These are phyloP conservation scores for Artomyces pyxidatus DNA, from an alignment of 768 basidiomycete genomes.

Conservation along the genomic window DNA sequence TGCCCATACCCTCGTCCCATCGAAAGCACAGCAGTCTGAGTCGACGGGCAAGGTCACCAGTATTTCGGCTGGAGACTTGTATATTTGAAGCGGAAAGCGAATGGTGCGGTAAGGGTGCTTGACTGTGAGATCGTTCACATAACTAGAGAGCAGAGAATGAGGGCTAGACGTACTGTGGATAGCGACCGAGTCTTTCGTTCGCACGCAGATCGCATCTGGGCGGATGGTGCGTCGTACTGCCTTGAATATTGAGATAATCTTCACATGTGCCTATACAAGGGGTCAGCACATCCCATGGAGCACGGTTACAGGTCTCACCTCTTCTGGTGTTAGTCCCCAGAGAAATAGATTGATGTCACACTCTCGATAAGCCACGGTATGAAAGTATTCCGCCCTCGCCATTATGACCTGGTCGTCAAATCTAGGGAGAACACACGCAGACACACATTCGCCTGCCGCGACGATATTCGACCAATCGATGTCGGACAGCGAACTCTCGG, in stretches of 20 bases:
- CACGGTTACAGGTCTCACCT: constrained; percentile 27
- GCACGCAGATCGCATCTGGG: constrained; percentile 58
- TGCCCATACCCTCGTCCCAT: constrained; percentile 44
- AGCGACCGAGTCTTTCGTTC: constrained; percentile 55
- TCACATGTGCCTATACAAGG: constrained; percentile 49
- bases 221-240: constrained; percentile 55
- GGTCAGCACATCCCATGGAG: background rate
- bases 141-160: too few relatives aligned
- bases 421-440: constrained; percentile 49
- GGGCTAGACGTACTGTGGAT: constrained; percentile 47
- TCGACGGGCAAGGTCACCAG: constrained; percentile 60
- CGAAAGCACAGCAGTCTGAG: constrained; percentile 48
- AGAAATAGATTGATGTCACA: constrained; percentile 59
- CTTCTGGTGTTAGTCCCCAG: constrained; percentile 46
- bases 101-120: constrained; percentile 58
- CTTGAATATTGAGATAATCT: constrained; percentile 49
- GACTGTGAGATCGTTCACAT: constrained; percentile 23
- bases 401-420: constrained; percentile 42
- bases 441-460: too few relatives aligned
- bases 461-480: too few relatives aligned
- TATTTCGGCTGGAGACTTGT: constrained; percentile 53
- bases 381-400: constrained; percentile 48
- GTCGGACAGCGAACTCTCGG: too few relatives aligned
- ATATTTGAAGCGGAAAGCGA: constrained; percentile 53
- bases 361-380: constrained; percentile 44